Base-by-base conservation (phyloP, 768 basidiomycete species). In the Cystofilobasidium capitatum region DNA sequence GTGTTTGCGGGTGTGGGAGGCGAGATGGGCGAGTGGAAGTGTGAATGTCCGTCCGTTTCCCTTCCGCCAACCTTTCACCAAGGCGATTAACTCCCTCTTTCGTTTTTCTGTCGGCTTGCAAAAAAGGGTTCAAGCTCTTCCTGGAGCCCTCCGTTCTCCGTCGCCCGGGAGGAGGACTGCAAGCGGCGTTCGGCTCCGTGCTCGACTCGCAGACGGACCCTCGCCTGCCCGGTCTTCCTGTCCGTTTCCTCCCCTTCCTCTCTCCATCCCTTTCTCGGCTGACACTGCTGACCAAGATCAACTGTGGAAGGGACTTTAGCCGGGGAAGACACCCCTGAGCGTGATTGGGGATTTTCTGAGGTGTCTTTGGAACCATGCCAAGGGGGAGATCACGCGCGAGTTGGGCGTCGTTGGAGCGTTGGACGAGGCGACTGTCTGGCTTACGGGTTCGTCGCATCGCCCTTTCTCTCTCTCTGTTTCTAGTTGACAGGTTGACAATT, bases 351-450 rank as follows among this genome's bases (percentile, higher is more conserved):
- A 91, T 75, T 92, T 88, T 76, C 79, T 93, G 42, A 82, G 83
- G 58, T 87, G 86, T 72, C 79, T 92, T 49, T 92, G 89, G 88
- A 86, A 88, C 74, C 88, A 91, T 72, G 88, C 88, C 20, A 88
- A 87, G 73, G 85, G 88, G 59, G 86, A 87, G 72, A 91, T 93
- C 72, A 91, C 89, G 22, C 83, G 85, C 66, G 88, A 92, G 71
- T 89, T 91, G 72, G 89, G 89, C 39, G 85, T 84, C 33, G 87
- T 93, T 6, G 88, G 88, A 26, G 89, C 91, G 78, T 81, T 91
- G 65, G 87, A 88, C 90, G 73, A 70, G 84, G 76, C 33, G 33
- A 20, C 20, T 33, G 17, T 58, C 31, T 55, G n/a, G 24, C 16
- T 58, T 55, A 36, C 29, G 7, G 14, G 7, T 39, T 35, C 31